Conservation (phyloP, 257 asterid genomes). For the Catharanthus roseus region DNA sequence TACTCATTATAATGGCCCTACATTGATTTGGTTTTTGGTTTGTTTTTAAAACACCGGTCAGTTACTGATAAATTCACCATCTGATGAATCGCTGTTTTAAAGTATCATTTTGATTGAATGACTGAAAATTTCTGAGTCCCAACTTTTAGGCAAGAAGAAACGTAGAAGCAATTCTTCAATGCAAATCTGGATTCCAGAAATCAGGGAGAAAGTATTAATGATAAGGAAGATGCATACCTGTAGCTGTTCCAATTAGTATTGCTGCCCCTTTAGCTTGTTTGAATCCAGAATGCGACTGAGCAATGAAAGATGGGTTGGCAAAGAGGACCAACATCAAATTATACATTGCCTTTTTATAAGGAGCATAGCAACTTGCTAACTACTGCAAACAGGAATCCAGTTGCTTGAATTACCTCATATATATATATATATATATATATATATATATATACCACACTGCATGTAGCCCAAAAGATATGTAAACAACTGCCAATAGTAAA, state of each 20-base stretch:
- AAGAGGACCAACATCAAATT: not conserved
- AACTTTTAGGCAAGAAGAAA: too few species aligned
- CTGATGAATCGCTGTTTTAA: too few species aligned
- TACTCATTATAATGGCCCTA: not conserved
- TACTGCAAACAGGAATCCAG: not conserved
- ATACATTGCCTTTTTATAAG: not conserved
- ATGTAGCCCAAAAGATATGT: not conserved
- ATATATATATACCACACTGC: too few species aligned
- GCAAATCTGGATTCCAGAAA: not conserved
- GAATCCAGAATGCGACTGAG: not conserved
- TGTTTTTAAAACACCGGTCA: not conserved
- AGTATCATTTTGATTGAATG: too few species aligned
- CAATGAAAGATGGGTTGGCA: not conserved
- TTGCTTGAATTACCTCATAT: not conserved
- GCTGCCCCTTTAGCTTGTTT: not conserved
- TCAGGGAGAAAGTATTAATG: not conserved
- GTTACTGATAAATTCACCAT: too few species aligned
- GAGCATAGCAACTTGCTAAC: not conserved
- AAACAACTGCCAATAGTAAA: too few species aligned
- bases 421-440: too few species aligned
- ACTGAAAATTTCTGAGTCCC: too few species aligned
- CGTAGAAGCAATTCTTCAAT: too few species aligned
- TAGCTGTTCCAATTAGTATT: not conserved
- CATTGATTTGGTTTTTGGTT: not conserved
- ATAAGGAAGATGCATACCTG: not conserved